These are phyloP conservation scores for Venturia aucupariae DNA, from an alignment of 2,329 filamentous ascomycete species.

Conservation along the genomic window DNA sequence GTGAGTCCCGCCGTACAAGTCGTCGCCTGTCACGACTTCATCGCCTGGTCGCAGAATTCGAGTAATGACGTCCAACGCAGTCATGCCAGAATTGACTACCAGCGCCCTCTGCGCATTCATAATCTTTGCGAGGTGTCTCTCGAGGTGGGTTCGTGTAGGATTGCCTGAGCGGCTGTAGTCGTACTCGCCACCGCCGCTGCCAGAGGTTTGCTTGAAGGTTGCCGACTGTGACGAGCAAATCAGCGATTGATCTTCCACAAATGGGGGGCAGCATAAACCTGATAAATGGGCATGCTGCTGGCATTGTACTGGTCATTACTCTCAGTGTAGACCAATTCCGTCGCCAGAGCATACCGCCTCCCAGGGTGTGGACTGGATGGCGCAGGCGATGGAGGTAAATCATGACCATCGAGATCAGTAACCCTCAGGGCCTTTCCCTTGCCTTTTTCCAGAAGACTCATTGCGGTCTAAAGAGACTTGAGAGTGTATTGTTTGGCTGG, in stretches of 20 bases:
- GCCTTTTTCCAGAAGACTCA: not conserved
- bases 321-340: constrained; percentile 93
- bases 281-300: constrained; percentile 94
- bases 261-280: constrained; percentile 58
- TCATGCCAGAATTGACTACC: constrained; percentile 95
- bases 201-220: constrained; percentile 90
- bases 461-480: not conserved
- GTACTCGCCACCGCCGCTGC: constrained; percentile 72
- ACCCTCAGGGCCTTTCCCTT: constrained; percentile 21
- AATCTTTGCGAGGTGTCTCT: constrained; percentile 95
- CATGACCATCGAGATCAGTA: constrained; percentile 72
- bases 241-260: constrained; percentile 54
- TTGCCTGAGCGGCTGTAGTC: constrained; percentile 98
- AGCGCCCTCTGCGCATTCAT: constrained; percentile 91
- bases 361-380: constrained; percentile 83
- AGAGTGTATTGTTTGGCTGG: not conserved
- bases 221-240: constrained; percentile 53
- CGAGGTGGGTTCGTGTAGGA: constrained; percentile 88
- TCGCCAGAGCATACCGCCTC: constrained; percentile 84
- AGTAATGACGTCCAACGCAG: constrained; percentile 90
- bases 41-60: constrained; percentile 84
- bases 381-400: constrained; percentile 83
- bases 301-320: constrained; percentile 94
- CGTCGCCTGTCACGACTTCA: constrained; percentile 94
- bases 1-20: constrained; percentile 93